Base-by-base conservation (phyloP, 2,329 filamentous ascomycete genomes). In the Pyricularia grisea region DNA sequence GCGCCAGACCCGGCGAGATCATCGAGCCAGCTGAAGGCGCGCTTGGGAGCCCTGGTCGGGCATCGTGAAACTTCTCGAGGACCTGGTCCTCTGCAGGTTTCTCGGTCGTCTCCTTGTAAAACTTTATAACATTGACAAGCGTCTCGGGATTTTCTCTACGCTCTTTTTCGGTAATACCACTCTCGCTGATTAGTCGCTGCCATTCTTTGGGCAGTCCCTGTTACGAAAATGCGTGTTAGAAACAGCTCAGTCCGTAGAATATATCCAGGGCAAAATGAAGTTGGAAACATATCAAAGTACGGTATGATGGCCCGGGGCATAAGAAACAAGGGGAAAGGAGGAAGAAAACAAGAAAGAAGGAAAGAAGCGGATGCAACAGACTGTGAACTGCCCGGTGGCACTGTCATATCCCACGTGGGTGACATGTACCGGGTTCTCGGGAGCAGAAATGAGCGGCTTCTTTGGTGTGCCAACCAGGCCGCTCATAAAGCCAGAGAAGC, bases 371-470 rank as follows among this genome's bases (percentile, higher is more conserved):
- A 55, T 20, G 20, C 70, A 68, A 86, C 90, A 76, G 84, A 97
- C 93, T 70, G 94, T 98, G 79, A 97, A 99, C 81, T 97, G 92
- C 73, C 95, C 95, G 3, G 95, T 98, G 75, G 92, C 87, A 81
- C 95, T 97, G 80, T 99, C 94, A 78, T 97, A 97, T 74, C 94
- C 94, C 73, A 99, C 95, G 79, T 99, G 95, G 69, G 94, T 98
- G 75, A 99, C 92, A 80, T 98, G 95, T 70, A 98, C 93, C 66
- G 95, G 95, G 75, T 99, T 98, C 79, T 97, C 94, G 68, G 95
- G 95, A 55, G 93, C 92, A n/a, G 95, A 98, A 75, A 99, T 99
- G 79, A 94, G 88, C 65, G 95, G 93, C 72, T 93, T 92, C 79
- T 94, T 92, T 68, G 92, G 93, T 50, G 93, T 94, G 73, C 92